Evolutionary conservation across 2,329 filamentous ascomycete species (phyloP).

Genomic region (Chaetomiaceae sp.): DNA sequence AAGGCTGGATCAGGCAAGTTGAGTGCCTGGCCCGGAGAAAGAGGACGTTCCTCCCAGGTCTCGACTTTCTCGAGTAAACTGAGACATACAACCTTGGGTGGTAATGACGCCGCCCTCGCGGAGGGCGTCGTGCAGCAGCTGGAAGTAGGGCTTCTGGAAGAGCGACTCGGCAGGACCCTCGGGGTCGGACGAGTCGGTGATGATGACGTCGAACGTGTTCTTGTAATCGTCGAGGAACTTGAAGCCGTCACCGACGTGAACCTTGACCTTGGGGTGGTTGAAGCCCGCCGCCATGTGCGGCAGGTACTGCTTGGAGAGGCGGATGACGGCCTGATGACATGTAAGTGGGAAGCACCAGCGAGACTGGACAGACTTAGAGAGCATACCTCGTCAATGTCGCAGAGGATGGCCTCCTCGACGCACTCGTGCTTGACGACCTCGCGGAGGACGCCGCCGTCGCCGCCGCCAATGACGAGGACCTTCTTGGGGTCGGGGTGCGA

Average conservation of each 20-base stretch:
- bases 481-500: conserved; percentile 97
- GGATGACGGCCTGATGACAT: conserved; percentile 72
- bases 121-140: conserved; percentile 85
- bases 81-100: conserved; percentile 99
- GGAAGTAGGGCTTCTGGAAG: conserved; percentile 98
- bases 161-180: conserved; percentile 94
- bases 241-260: conserved; percentile 95
- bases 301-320: conserved; percentile 96
- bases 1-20: conserved; percentile 31
- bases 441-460: conserved; percentile 93
- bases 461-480: conserved; percentile 95
- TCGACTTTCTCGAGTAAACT: conserved; percentile 49
- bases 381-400: conserved; percentile 89
- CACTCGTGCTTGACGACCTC: conserved; percentile 99
- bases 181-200: conserved; percentile 96
- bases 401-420: conserved; percentile 92
- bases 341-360: neutral
- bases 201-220: conserved; percentile 98
- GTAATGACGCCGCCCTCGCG: conserved; percentile 96
- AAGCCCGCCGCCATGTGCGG: conserved; percentile 91
- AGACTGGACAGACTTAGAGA: conserved; percentile 17
- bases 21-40: conserved; percentile 27
- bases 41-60: conserved; percentile 26
- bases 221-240: conserved; percentile 97
- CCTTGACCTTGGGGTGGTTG: conserved; percentile 87